Base-by-base conservation (phyloP, 75 land plant genomes). In the Pinus tabuliformis region DNA sequence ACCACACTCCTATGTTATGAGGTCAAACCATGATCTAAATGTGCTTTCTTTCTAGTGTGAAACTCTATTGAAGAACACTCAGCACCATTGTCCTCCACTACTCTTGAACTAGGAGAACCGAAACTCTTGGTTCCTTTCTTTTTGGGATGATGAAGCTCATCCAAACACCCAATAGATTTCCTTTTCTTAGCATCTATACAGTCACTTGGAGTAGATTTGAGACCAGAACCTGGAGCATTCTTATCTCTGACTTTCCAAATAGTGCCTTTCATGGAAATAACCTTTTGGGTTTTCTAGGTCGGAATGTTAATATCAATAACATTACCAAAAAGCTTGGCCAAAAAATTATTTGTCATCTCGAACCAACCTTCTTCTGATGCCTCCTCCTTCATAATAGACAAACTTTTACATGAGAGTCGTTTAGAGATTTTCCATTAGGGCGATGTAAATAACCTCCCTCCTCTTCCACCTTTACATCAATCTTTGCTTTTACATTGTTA, bases 221-320 rank as follows among this genome's bases (percentile, higher is more conserved):
- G 52, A 49, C 52, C 9, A 49, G 52, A 7, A 0, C 52, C 52
- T 49, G 52, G 61, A 2, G 74, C 73, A 62, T 78, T 85, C 87
- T 80, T 85, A 11, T 82, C 87, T 70, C 83, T 58, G 13, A 85
- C 81, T 63, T 86, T 88, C 90, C 90, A 88, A 30, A 83, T 72
- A 59, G 70, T 76, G 62, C 80, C 82, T 81, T 70, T 83, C 75
- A 80, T 72, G 74, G 59, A 86, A 20, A 88, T 20, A 21, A 80
- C 28, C 77, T 86, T 88, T 17, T 80, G 83, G 22, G 74, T 76
- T 65, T 83, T 85, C 88, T 85, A 83, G 12, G 6, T 72, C 57
- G 60, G 28, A 39, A 30, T 59, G 75, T 88, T 88, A 9, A 88
- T 85, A 45, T 88, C 90, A 17, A 88, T 88, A n/a, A 86, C 76